Base-by-base conservation (phyloP, 2,329 filamentous ascomycete species). In the Trichoderma arundinaceum region DNA sequence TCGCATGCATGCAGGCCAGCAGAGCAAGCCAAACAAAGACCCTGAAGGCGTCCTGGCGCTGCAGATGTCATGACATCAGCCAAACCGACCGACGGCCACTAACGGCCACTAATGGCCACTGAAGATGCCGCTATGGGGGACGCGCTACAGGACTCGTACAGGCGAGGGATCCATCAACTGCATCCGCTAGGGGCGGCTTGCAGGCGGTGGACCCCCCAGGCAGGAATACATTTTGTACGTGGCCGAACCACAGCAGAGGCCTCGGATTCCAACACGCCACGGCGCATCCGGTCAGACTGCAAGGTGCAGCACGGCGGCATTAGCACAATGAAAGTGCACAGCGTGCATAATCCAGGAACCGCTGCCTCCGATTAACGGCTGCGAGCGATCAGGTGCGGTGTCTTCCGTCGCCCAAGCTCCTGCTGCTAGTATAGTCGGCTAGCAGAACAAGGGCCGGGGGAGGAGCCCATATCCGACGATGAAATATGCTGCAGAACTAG, bases 201-300 rank as follows among this genome's bases (percentile, higher is more conserved):
- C 60, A 54, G 35, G 60, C 39, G 7, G 60, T 63, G 60, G 60
- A 54, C 2, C 49, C 49, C 46, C 48, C 3, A 39, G 60, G 60
- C 60, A 63, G 60, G 60, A 63, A 54, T 54, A 54, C 60, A 39
- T 46, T 53, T 49, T 54, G 39, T 63, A 63, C 60, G 60, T 63
- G 60, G 60, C 28, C 49, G 48, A 53, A 63, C 49, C 17, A 54
- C 48, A 63, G 28, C 28, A 63, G 60, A 63, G 39, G 39, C 28
- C 41, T 53, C 44, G 59, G 39, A 32, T 41, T 35, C 28, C 13
- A 28, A 28, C 22, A 28, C 39, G 59, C 43, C 48, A 54, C 46
- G 60, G 8, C 51, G 57, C 46, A 38, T 60, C 19, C 44, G 35
- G 19, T 38, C 35, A 41, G 19, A 60, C 12, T 32, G 15, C 48